A percentile compares a stretch with the other conserved stretches of the same genome.
These are phyloP conservation scores for Didymellaceae sp. DNA, from an alignment of 2,329 filamentous ascomycete species.

Conservation along the genomic window DNA sequence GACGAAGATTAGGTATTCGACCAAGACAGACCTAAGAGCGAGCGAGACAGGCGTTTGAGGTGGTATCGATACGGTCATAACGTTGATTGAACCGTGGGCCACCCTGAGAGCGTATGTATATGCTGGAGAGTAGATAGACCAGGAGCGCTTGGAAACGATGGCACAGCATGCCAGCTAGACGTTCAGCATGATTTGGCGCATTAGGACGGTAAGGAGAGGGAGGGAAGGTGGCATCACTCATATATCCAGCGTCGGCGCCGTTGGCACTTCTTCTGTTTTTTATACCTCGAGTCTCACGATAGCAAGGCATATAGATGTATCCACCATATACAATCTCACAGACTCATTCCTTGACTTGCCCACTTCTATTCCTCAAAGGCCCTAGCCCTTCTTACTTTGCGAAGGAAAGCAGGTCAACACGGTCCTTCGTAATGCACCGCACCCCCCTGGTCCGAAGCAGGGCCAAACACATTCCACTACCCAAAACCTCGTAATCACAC, in stretches of 20 bases:
- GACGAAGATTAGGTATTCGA: conserved; percentile 49
- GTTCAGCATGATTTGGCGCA: conserved; percentile 8
- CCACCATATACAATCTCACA: too few relatives aligned
- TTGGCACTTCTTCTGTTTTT: too few relatives aligned
- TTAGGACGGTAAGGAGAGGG: conserved; percentile 1
- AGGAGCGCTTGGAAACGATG: not conserved
- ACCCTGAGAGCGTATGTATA: not conserved
- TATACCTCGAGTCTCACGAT: too few relatives aligned
- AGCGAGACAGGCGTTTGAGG: not conserved
- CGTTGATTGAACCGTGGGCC: not conserved
- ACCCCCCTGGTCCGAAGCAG: too few relatives aligned
- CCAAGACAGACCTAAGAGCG: conserved; percentile 2
- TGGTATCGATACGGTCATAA: not conserved
- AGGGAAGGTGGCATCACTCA: conserved; percentile 1
- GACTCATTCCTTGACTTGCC: too few relatives aligned
- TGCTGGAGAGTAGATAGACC: not conserved
- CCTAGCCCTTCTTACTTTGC: too few relatives aligned
- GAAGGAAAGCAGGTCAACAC: too few relatives aligned
- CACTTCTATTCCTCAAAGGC: too few relatives aligned
- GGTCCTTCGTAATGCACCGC: too few relatives aligned
- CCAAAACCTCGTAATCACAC: too few relatives aligned
- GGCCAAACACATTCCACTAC: too few relatives aligned
- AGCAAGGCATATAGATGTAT: conserved; percentile 7
- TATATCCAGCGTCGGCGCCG: conserved; percentile 16
- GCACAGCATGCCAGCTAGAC: not conserved